These are phyloP conservation scores for Fusarium nematophilum DNA, from an alignment of 2,329 filamentous ascomycete genomes.

Conservation along the genomic window DNA sequence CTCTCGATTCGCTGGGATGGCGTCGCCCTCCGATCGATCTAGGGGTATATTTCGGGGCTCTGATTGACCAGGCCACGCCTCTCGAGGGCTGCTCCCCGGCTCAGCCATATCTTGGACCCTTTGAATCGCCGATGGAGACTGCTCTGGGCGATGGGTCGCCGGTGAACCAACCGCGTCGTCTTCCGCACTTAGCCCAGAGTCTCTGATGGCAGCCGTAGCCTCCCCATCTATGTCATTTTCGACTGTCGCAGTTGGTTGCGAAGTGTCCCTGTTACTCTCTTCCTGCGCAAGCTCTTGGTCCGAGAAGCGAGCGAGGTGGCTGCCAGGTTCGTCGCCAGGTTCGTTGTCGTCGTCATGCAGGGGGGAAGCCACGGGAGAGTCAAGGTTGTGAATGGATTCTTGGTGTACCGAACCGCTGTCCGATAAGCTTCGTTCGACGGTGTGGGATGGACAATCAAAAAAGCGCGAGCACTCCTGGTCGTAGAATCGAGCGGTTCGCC, in stretches of 20 bases:
- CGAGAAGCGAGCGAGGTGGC: constrained; percentile 24
- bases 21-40: neutral
- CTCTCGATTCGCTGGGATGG: constrained; percentile 3
- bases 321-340: constrained; percentile 6
- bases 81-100: constrained; percentile 1
- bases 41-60: neutral
- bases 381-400: constrained; percentile 27
- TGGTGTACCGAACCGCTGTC: constrained; percentile 38
- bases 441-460: constrained; percentile 62
- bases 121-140: constrained; percentile 5
- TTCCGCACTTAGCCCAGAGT: constrained; percentile 1
- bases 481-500: constrained; percentile 52
- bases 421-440: constrained; percentile 53
- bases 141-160: constrained; percentile 10
- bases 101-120: neutral
- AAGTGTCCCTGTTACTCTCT: constrained; percentile 1
- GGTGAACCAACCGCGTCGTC: neutral
- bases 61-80: constrained; percentile 3
- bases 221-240: constrained; percentile 10
- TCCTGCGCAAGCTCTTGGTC: constrained; percentile 29
- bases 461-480: constrained; percentile 60
- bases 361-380: constrained; percentile 10
- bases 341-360: constrained; percentile 6
- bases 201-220: neutral
- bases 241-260: neutral